These are phyloP conservation scores for Nicotiana undulata DNA, from an alignment of 257 asterid genomes.

Conservation along the genomic window DNA sequence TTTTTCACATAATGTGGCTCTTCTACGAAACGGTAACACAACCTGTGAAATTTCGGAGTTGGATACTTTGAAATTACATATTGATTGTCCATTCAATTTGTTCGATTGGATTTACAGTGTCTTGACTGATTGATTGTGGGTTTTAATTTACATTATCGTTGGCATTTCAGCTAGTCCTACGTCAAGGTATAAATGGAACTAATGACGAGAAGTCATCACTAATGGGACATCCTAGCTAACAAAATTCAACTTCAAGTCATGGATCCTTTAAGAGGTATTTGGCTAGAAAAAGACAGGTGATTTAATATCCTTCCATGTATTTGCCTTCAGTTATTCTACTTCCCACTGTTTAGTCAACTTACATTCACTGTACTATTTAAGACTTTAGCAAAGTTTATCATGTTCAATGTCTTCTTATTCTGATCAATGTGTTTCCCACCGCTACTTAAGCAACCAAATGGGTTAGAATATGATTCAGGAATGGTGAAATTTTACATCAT, in stretches of 20 bases:
- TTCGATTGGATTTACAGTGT: too few species aligned
- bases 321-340: neutral
- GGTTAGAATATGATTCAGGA: neutral
- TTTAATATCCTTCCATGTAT: neutral
- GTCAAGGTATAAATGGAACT: constrained; percentile 95
- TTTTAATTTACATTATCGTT: constrained; percentile 15
- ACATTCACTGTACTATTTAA: neutral
- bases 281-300: constrained; percentile 94
- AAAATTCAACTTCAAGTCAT: constrained; percentile 47
- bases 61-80: constrained; percentile 45
- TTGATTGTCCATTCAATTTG: neutral
- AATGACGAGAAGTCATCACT: constrained; percentile 59
- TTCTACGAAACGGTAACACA: constrained; percentile 20
- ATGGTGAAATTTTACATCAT: neutral
- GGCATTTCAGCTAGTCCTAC: constrained; percentile 40
- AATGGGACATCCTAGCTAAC: constrained; percentile 70
- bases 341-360: neutral
- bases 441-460: neutral
- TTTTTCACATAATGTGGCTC: constrained; percentile 8
- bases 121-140: constrained; percentile 18
- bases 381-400: neutral
- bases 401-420: neutral
- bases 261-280: constrained; percentile 57
- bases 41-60: constrained; percentile 42
- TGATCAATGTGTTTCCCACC: neutral